These are phyloP conservation scores for Citrus glauca DNA, from an alignment of 345 rosid species.

Conservation along the genomic window DNA sequence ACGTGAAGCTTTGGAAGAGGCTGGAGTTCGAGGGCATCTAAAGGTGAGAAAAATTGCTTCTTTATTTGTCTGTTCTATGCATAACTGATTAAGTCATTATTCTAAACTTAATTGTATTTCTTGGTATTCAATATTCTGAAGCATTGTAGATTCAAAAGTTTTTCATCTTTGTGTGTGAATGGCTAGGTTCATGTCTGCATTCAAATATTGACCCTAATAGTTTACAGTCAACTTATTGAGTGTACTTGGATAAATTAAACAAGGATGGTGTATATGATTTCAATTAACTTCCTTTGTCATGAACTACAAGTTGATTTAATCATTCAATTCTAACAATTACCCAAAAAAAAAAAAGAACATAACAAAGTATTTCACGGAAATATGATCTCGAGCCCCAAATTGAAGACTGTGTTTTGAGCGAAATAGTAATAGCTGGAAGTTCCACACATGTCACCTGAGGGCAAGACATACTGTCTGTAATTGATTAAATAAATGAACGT, in stretches of 20 bases:
- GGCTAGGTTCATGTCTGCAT: not conserved
- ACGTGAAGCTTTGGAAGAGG: constrained; percentile 56
- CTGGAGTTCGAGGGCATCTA: constrained; percentile 51
- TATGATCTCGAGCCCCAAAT: not conserved
- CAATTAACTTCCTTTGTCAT: not conserved
- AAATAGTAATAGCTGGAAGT: not conserved
- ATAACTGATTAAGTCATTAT: not conserved
- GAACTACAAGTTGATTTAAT: not conserved
- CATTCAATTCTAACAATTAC: not conserved
- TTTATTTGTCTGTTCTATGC: not conserved
- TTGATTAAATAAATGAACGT: not conserved
- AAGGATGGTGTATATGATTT: not conserved
- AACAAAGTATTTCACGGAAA: not conserved
- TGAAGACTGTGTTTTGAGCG: not conserved
- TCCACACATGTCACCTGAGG: not conserved
- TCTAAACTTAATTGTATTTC: not conserved
- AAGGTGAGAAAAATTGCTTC: constrained; percentile 28
- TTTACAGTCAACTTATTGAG: not conserved
- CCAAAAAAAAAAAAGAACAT: not conserved
- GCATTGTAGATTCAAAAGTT: not conserved
- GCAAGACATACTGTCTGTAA: not conserved
- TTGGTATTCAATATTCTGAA: not conserved
- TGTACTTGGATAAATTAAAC: not conserved
- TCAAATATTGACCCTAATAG: not conserved
- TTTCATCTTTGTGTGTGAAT: not conserved